Percentiles rank a stretch among this genome's conserved stretches.
These are phyloP conservation scores for Sedum album DNA, from an alignment of 164 flowering plant species.

Conservation along the genomic window DNA sequence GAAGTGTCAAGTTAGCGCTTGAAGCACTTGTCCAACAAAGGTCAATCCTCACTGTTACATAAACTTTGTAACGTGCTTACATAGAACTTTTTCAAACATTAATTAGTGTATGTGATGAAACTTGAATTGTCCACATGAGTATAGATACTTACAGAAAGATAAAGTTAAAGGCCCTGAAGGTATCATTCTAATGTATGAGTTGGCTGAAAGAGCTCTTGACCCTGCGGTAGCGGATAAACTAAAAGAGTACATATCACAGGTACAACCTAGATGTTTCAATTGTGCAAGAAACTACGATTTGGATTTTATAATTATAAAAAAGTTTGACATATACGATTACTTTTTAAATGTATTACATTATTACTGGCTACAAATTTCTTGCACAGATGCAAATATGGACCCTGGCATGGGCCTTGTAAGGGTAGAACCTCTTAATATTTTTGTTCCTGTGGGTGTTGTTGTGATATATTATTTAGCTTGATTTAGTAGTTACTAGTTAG, in stretches of 20 bases:
- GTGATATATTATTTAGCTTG: too few species aligned
- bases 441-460: too few species aligned
- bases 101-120: not conserved
- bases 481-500: too few species aligned
- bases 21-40: constrained; percentile 84
- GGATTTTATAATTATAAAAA: not conserved
- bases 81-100: not conserved
- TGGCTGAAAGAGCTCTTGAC: constrained; percentile 78
- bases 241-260: constrained; percentile 63
- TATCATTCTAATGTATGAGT: constrained; percentile 50
- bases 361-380: not conserved
- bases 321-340: not conserved
- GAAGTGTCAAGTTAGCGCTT: constrained; percentile 61
- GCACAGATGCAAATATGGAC: not conserved
- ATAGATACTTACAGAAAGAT: constrained; percentile 68
- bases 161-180: constrained; percentile 80
- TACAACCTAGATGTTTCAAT: constrained; percentile 14
- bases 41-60: constrained; percentile 19
- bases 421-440: too few species aligned
- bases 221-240: constrained; percentile 31
- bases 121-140: not conserved
- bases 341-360: not conserved
- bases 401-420: too few species aligned
- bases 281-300: not conserved
- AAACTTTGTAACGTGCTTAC: not conserved